Evolutionary conservation across 805 yeast genomes (phyloP).

Genomic region (Saccharomycopsis guyanensis): DNA sequence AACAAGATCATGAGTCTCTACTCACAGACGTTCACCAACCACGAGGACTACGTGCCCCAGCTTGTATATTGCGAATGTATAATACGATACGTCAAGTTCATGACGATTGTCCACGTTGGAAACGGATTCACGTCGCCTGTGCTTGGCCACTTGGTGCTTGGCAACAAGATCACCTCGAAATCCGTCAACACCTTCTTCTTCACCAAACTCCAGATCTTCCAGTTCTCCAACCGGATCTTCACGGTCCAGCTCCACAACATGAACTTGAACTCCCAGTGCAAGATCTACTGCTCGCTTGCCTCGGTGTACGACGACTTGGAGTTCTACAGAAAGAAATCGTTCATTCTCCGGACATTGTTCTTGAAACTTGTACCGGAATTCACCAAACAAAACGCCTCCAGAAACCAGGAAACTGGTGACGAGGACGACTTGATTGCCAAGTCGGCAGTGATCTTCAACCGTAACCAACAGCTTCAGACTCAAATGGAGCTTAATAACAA

Average conservation of each 20-base stretch:
- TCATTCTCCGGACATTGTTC: slow-evolving; percentile 60
- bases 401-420: slow-evolving; percentile 7
- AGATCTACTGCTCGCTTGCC: slow-evolving; percentile 60
- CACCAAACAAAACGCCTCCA: slow-evolving; percentile 18
- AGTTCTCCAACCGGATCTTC: slow-evolving; percentile 40
- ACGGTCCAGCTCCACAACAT: slow-evolving; percentile 38
- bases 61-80: slow-evolving; percentile 68
- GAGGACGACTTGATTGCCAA: slow-evolving; percentile 15
- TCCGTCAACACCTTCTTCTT: slow-evolving; percentile 22
- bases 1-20: slow-evolving; percentile 37
- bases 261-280: slow-evolving; percentile 45
- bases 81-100: slow-evolving; percentile 53
- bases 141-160: slow-evolving; percentile 39
- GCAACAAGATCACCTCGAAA: slow-evolving; percentile 25
- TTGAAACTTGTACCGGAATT: slow-evolving; percentile 40
- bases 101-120: slow-evolving; percentile 44
- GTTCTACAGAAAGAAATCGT: slow-evolving; percentile 58
- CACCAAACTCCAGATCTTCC: slow-evolving; percentile 38
- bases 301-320: slow-evolving; percentile 54
- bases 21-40: slow-evolving; percentile 44
- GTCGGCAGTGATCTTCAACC: slow-evolving; percentile 14
- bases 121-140: slow-evolving; percentile 39
- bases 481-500: slow-evolving; percentile 19
- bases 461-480: slow-evolving; percentile 19
- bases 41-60: slow-evolving; percentile 77